These are phyloP conservation scores for Camelina neglecta DNA, from an alignment of 345 rosid species.

Conservation along the genomic window DNA sequence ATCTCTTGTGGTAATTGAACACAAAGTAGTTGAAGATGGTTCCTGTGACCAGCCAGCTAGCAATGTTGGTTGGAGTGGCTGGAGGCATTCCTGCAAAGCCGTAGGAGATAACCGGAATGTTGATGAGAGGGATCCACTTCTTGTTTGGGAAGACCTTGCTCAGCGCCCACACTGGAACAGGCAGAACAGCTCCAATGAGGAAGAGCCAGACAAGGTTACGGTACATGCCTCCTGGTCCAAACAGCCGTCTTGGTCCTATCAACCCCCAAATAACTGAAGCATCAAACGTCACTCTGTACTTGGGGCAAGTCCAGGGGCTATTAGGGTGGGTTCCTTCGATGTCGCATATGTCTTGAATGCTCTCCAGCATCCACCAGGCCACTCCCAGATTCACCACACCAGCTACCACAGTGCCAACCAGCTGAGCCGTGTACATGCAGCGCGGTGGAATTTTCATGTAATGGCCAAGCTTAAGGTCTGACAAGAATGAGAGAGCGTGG, in stretches of 20 bases:
- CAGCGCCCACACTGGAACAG: slow-evolving; percentile 86
- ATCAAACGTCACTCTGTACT: slow-evolving; percentile 94
- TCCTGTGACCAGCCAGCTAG: slow-evolving; percentile 94
- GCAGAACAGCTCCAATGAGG: slow-evolving; percentile 90
- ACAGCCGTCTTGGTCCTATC: slow-evolving; percentile 82
- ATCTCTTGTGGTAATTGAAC: slow-evolving; percentile 81
- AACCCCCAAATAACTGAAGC: slow-evolving; percentile 98
- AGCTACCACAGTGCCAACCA: slow-evolving; percentile 83
- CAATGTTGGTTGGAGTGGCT: slow-evolving; percentile 98
- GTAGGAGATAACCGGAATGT: slow-evolving; percentile 92
- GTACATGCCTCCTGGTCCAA: slow-evolving; percentile 94
- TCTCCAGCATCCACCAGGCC: slow-evolving; percentile 99
- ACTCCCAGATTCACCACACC: slow-evolving; percentile 86
- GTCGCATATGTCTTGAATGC: slow-evolving; percentile 85
- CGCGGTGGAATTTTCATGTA: slow-evolving; percentile 99
- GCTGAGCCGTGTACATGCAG: slow-evolving; percentile 96
- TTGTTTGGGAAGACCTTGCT: slow-evolving; percentile 87
- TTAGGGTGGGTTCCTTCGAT: slow-evolving; percentile 66
- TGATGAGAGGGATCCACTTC: slow-evolving; percentile 96
- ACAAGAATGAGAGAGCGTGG: slow-evolving; percentile 94
- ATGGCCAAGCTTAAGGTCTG: slow-evolving; percentile 98
- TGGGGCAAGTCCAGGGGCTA: slow-evolving; percentile 99
- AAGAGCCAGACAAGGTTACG: slow-evolving; percentile 93
- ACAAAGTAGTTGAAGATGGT: slow-evolving; percentile 92
- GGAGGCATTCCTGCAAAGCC: slow-evolving; percentile 99